Evolutionary conservation across 176 grass and related monocot species (phyloP).

Genomic region (Hyparrhenia diplandra): DNA sequence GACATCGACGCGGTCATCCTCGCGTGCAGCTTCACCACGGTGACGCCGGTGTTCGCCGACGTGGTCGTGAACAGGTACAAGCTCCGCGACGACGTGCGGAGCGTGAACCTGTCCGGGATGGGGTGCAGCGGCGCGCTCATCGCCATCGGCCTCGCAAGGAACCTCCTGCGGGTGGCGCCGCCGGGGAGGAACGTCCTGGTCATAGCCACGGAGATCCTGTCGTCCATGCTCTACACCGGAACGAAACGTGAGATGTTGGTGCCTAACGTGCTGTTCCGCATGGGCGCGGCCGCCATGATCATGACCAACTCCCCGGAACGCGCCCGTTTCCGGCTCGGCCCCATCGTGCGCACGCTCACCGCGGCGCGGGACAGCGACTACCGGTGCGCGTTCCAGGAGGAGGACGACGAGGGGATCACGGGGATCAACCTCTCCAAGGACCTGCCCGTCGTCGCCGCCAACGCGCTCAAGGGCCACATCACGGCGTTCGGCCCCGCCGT

Average conservation of each 20-base stretch:
- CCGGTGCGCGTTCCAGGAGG: constrained; percentile 1
- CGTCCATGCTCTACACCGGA: background rate
- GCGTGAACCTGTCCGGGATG: background rate
- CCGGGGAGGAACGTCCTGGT: background rate
- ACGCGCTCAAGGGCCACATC: background rate
- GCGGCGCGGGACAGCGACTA: background rate
- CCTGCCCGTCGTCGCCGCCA: background rate
- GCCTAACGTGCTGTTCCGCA: background rate
- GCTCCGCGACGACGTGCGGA: background rate
- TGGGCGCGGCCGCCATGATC: background rate
- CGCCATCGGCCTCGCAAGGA: background rate
- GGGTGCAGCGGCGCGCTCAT: background rate
- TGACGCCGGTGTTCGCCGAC: background rate
- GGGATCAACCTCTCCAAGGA: constrained; percentile 2
- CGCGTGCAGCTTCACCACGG: constrained; percentile 2
- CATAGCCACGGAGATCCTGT: background rate
- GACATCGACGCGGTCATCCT: constrained; percentile 18
- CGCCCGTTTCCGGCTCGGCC: background rate
- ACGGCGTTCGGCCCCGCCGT: background rate
- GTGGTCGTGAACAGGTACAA: background rate
- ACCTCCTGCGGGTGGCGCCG: background rate
- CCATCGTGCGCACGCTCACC: background rate
- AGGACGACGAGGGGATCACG: background rate
- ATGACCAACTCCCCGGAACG: background rate
- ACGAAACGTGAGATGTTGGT: constrained; percentile 11